These are phyloP conservation scores for Pseudogymnoascus sp. DNA, from an alignment of 2,329 filamentous ascomycete species.

Conservation along the genomic window DNA sequence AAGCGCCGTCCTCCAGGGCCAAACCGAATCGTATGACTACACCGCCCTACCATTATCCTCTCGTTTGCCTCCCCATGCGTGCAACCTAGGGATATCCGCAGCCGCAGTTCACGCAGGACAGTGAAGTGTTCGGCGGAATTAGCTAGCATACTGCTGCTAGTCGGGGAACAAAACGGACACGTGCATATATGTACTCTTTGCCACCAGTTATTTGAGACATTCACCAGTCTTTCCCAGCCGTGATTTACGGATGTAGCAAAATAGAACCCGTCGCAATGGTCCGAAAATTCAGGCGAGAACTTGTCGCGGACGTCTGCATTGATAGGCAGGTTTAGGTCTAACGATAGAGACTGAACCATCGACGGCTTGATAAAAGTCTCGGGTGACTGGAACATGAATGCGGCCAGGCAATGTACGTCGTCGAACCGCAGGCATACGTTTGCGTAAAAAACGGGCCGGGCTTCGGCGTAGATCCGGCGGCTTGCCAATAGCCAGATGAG, in stretches of 20 bases:
- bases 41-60: background rate
- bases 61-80: background rate
- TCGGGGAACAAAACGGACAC: background rate
- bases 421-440: background rate
- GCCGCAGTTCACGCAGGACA: background rate
- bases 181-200: background rate
- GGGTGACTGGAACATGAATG: background rate
- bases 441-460: background rate
- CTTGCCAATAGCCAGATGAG: background rate
- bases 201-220: background rate
- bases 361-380: background rate
- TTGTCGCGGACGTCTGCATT: background rate
- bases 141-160: background rate
- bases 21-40: background rate
- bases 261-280: background rate
- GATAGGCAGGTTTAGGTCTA: background rate
- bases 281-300: background rate
- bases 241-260: background rate
- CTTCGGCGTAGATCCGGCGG: background rate
- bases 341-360: background rate
- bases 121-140: background rate
- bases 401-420: background rate
- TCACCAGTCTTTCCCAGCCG: background rate
- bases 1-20: background rate
- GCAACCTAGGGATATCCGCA: background rate